A percentile compares a stretch with the other conserved stretches of the same genome.
phyloP scores from a whole-genome alignment of 2,329 filamentous ascomycete species.

The Pestalotiopsis sp. region DNA sequence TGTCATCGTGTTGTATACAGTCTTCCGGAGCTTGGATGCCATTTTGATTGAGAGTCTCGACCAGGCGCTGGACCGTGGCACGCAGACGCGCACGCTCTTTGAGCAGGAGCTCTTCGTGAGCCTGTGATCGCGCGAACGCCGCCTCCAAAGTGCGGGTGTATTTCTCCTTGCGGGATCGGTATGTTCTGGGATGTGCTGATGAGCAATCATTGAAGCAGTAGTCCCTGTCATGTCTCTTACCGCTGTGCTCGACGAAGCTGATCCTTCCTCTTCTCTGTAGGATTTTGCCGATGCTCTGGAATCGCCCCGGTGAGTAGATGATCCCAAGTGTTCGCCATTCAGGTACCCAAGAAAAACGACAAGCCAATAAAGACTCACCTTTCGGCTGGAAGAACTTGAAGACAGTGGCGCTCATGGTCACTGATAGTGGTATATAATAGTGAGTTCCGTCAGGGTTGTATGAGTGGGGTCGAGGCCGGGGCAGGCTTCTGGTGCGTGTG shows the following conservation, averaged over 20 bases:
- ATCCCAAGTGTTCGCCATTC: background rate
- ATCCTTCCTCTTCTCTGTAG: background rate
- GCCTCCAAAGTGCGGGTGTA: conserved; percentile 6
- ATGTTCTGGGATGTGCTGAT: background rate
- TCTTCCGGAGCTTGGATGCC: conserved; percentile 1
- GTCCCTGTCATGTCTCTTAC: background rate
- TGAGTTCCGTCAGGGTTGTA: background rate
- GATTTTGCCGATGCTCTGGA: conserved; percentile 4
- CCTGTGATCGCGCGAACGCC: background rate
- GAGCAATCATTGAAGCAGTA: background rate
- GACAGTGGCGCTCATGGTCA: background rate
- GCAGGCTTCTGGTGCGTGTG: background rate
- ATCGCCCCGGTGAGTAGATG: background rate
- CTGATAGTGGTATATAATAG: background rate
- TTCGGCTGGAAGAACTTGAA: conserved; percentile 11
- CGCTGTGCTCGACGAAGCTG: conserved; percentile 11
- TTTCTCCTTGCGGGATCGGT: conserved; percentile 10
- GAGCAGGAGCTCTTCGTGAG: conserved; percentile 1
- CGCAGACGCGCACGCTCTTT: background rate
- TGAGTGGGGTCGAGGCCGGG: background rate
- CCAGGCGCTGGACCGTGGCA: background rate
- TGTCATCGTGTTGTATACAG: background rate
- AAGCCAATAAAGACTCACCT: background rate
- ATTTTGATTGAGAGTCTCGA: background rate
- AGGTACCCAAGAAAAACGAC: background rate